phyloP scores from a whole-genome alignment of 1,284 basidiomycete species.

The Apiotrichum porosum region DNA sequence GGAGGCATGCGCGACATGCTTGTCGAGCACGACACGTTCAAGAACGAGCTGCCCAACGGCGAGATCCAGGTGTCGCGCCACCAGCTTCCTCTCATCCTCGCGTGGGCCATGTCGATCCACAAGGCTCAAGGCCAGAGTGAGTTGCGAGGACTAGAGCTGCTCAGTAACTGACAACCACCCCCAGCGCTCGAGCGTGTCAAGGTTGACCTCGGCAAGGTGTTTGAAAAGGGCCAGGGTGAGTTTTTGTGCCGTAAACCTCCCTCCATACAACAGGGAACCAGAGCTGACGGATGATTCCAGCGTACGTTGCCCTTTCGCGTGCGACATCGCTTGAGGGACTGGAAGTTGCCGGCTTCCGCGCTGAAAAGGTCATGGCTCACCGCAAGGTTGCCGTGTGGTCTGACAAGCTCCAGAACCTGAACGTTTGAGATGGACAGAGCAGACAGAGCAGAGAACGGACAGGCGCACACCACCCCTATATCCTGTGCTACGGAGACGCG shows the following conservation, averaged over 20 bases:
- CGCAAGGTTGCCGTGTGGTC: conserved; percentile 47
- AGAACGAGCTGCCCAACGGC: conserved; percentile 75
- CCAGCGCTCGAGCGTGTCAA: conserved; percentile 46
- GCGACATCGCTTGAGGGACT: conserved; percentile 87
- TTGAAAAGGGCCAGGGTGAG: conserved; percentile 71
- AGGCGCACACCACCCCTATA: no score
- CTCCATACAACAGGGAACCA: no score
- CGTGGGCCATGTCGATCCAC: conserved; percentile 93
- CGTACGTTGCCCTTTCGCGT: conserved; percentile 92
- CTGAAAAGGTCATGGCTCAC: conserved; percentile 70
- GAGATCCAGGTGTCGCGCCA: conserved; percentile 68
- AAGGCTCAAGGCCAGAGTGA: conserved; percentile 82
- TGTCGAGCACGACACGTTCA: conserved; percentile 72
- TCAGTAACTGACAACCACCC: conserved; percentile 6
- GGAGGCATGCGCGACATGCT: conserved; percentile 57
- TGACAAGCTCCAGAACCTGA: conserved; percentile 23
- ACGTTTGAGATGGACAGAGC: conserved; percentile 3
- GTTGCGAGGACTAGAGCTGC: conserved; percentile 8
- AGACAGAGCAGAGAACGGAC: no score
- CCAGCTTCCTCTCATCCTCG: conserved; percentile 78
- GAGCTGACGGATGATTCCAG: no score
- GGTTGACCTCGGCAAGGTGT: conserved; percentile 51
- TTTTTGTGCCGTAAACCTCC: neutral
- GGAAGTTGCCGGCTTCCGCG: conserved; percentile 81
- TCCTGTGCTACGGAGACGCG: no score